A percentile compares a stretch with the other conserved stretches of the same genome.
Evolutionary conservation across 1,284 basidiomycete genomes (phyloP).

Genomic region (Ganoderma leucocontextum): DNA sequence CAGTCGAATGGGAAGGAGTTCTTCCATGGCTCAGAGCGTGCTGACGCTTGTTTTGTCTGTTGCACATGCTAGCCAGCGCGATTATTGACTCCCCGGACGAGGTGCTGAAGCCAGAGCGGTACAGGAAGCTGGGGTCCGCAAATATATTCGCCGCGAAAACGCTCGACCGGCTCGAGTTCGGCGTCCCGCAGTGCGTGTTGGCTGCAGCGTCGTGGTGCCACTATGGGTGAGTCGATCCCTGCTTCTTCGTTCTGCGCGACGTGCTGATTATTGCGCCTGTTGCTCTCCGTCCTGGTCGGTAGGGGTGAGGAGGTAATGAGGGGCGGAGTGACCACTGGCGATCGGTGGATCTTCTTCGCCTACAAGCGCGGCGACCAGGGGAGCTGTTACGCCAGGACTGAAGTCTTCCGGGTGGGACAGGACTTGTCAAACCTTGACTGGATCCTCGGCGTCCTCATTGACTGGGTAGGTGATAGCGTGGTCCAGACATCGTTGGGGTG

Average conservation of each 20-base stretch:
- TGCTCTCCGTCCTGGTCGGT: background rate
- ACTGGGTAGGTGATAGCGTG: background rate
- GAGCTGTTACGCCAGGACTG: background rate
- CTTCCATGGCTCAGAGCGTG: no score
- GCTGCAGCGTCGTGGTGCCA: background rate
- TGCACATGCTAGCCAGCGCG: background rate
- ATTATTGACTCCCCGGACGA: background rate
- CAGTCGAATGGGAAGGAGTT: no score
- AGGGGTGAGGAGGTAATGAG: background rate
- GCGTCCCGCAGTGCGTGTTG: background rate
- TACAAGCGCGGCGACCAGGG: background rate
- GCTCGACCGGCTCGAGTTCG: background rate
- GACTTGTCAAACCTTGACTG: background rate
- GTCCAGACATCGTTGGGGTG: background rate
- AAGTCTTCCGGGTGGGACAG: background rate
- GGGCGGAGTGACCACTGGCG: background rate
- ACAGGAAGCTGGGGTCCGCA: background rate
- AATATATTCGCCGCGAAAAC: background rate
- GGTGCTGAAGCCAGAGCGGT: background rate
- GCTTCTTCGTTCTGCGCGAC: background rate
- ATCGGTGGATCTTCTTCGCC: background rate
- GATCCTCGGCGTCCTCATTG: background rate
- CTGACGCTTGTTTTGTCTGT: background rate
- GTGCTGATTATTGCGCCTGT: background rate
- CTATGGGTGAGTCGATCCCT: background rate